Evolutionary conservation across 768 basidiomycete genomes (phyloP), one percentile per base, ranked within the genome.

Genomic region (Tulasnella sp.): DNA sequence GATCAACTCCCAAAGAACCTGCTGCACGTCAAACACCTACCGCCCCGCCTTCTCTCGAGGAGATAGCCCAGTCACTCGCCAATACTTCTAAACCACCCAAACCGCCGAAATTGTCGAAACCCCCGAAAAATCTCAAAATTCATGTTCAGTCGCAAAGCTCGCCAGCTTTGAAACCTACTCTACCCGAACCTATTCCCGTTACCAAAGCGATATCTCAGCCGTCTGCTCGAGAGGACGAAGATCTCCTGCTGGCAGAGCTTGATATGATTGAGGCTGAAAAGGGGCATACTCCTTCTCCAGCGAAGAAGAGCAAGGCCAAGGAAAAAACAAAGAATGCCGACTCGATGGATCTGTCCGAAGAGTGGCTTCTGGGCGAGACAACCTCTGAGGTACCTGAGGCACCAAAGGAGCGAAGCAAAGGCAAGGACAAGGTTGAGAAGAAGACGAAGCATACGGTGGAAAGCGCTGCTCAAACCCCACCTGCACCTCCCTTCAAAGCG

Each of bases 221-320:
- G 6, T 1, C 39, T 41, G 17, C 69, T 29, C 32, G 12, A 5
- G 32, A 42, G 9, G 72, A 67, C 22, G 79, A 79, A 52, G 80
- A 80, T 71, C 40, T 79, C 5, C 76, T 80, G 5, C 76, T 76
- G 9, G 78, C 75, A 36, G 80, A 80, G 66, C 62, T 81, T 0
- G 80, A 78, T 47, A 75, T 76, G n/a, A 80, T 80, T 70, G 80
- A 79, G 39, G 63, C 73, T 16, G 67, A 71, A 36, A 62, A 41
- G 26, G 70, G 26, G 39, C 73, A 62, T 17, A 69, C 52, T 35
- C 59, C 69, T 34, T 44, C 62, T 34, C 41, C 29, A 37, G 37
- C 70, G 63, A 71, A 71, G 59, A 65, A 72, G 59, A 37, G 32
- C 36, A 72, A 63, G 35, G 22, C 47, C 3, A 52, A 52, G 29